These are phyloP conservation scores for Micromonas pusilla DNA, from an alignment of 139 green algal genomes.

Conservation along the genomic window DNA sequence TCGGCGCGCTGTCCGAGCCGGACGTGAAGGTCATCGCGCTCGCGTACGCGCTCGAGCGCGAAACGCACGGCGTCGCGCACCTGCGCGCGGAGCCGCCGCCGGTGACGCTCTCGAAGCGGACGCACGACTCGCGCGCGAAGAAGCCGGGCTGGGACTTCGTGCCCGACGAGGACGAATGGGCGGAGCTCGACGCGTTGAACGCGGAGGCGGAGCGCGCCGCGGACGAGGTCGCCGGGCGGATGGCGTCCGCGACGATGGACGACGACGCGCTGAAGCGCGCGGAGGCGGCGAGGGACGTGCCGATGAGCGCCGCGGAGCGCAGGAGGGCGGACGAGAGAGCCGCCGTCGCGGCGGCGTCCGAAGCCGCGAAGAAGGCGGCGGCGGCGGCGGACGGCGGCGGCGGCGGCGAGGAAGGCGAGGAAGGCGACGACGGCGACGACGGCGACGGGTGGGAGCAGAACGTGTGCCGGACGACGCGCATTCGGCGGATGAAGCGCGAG, in stretches of 20 bases:
- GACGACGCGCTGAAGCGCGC: neutral
- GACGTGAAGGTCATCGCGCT: conserved; percentile 14
- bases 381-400: neutral
- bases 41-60: neutral
- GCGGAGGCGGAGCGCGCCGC: neutral
- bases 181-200: conserved; percentile 20
- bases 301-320: neutral
- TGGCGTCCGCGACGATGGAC: neutral
- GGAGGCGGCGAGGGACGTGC: neutral
- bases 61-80: neutral
- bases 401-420: neutral
- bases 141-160: conserved; percentile 23
- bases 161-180: conserved; percentile 4
- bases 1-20: neutral
- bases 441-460: conserved; percentile 13
- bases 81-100: neutral
- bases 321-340: neutral
- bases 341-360: neutral
- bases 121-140: neutral
- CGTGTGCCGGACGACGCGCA: conserved; percentile 5
- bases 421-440: neutral
- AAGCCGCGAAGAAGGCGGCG: neutral
- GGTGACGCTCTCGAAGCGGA: neutral
- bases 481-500: conserved; percentile 1
- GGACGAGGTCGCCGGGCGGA: neutral